Base-by-base conservation (phyloP, 2,329 filamentous ascomycete species). In the Chalaropsis ovoidea region DNA sequence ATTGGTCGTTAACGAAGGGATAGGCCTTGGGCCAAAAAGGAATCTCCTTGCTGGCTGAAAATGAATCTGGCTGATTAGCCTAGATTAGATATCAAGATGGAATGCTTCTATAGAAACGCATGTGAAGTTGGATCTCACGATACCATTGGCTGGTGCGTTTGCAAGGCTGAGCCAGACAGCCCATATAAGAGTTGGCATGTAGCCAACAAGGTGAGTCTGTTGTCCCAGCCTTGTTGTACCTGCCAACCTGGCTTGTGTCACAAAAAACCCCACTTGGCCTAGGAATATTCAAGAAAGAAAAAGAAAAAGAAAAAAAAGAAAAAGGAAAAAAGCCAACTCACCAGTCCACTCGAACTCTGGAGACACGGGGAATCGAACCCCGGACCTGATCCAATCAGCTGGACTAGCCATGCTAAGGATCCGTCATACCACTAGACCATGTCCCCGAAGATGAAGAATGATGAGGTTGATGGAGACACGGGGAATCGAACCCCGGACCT, bases 401-500 rank as follows among this genome's bases (percentile, higher is more conserved):
- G 49, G 39, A 35, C 63, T 19, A 39, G 41, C 41, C 19, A 60
- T 67, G 66, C 66, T 67, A 67, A 67, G 66, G 66, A 67, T 67
- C 66, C 66, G 66, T 67, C 66, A 67, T 67, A 67, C 66, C 66
- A 63, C 66, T 65, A 67, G 66, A 67, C 66, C 62, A 67, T 67
- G 66, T 67, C 66, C 66, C 66, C 66, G 19, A 8, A n/a, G 2
- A 45, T 27, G 22, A 24, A 4, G 41, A 41, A 10, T 11, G 56
- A 10, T 42, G 56, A 61, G 56, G n/a, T 22, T 42, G 56, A 11
- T 56, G 61, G 60, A 63, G 52, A 67, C 61, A 67, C 49, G 49
- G 65, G 61, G 62, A 67, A 67, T 66, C 64, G 64, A 66, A 66
- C 64, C 64, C 64, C 64, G 64, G 64, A 66, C 64, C 64, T 66